Base-by-base conservation (phyloP, 768 basidiomycete genomes). In the Atractiella rhizophila region DNA sequence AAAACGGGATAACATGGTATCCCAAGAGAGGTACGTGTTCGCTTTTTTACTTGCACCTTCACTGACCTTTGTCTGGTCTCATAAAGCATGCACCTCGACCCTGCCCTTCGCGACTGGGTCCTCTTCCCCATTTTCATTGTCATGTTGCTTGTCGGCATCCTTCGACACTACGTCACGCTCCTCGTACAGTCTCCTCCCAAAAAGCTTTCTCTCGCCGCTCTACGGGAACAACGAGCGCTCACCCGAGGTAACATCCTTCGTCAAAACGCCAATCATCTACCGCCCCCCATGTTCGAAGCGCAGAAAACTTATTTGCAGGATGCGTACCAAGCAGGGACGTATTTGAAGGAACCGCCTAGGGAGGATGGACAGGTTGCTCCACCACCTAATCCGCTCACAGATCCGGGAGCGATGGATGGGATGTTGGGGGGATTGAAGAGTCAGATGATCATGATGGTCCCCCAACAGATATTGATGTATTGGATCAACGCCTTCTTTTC, bases 401-500 rank as follows among this genome's bases (percentile, higher is more conserved):
- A 94, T 63, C 81, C 82, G 7, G 70, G 70, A 37, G 73, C 75
- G 33, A 88, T 96, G 83, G 88, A 94, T 49, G 80, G 79, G 28
- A 86, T 94, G 82, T 88, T 94, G 85, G 69, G 82, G 10, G 81
- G 81, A 27, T 79, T 98, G 76, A 94, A 94, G 66, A 94, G 88
- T 16, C 91, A 98, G 60, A 82, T 81, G 68, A 83, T 94, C 36
- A 86, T 91, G 79, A 94, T 96, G 79, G 77, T 88, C 12, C 81
- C 79, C 15, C 54, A 55, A 61, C 94, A 94, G 77, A 68, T 91
- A 45, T 82, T 96, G 51, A 96, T 96, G 88, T 86, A 85, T 38
- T 96, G 88, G 80, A 94, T 98, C 62, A 94, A 85, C 59, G 83
- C 86, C 60, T 98, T 98, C 71, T 98, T 96, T 64, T 78, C 88